Percentiles rank a stretch among this genome's conserved stretches.
These are phyloP conservation scores for Basipetospora chlamydospora DNA, from an alignment of 2,329 filamentous ascomycete species.

Conservation along the genomic window DNA sequence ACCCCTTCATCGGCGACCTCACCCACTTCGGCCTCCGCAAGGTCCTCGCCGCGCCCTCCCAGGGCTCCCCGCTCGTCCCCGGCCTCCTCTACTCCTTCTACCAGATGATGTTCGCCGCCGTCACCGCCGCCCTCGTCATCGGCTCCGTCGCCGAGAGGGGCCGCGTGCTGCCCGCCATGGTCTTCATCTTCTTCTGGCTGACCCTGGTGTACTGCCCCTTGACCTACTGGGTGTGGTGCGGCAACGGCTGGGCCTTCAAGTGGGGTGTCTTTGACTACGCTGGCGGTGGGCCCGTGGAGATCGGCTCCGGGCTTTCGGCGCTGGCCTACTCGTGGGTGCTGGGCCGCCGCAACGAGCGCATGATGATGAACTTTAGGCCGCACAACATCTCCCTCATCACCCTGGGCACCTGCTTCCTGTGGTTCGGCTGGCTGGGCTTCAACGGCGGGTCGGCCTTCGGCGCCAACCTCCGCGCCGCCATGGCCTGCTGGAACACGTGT, in stretches of 20 bases:
- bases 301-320: slow-evolving; percentile 82
- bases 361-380: slow-evolving; percentile 99
- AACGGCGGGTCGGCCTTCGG: slow-evolving; percentile 93
- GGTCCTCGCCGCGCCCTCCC: slow-evolving; percentile 70
- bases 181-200: slow-evolving; percentile 93
- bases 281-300: slow-evolving; percentile 93
- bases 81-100: slow-evolving; percentile 91
- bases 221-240: slow-evolving; percentile 93
- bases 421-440: slow-evolving; percentile 98
- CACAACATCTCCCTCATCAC: slow-evolving; percentile 98
- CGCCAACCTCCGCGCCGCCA: slow-evolving; percentile 82
- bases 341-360: slow-evolving; percentile 91
- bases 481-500: slow-evolving; percentile 98
- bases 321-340: slow-evolving; percentile 93
- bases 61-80: slow-evolving; percentile 75
- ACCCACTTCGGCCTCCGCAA: slow-evolving; percentile 80
- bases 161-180: slow-evolving; percentile 81
- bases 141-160: slow-evolving; percentile 90
- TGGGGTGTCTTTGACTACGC: slow-evolving; percentile 94
- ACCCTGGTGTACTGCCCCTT: slow-evolving; percentile 95
- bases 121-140: slow-evolving; percentile 68
- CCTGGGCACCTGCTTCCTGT: slow-evolving; percentile 85
- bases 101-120: slow-evolving; percentile 96
- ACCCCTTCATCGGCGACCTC: slow-evolving; percentile 84
- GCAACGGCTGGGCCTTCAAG: slow-evolving; percentile 81